Conservation (phyloP, 257 asterid genomes). For the Ligustrum vulgare region DNA sequence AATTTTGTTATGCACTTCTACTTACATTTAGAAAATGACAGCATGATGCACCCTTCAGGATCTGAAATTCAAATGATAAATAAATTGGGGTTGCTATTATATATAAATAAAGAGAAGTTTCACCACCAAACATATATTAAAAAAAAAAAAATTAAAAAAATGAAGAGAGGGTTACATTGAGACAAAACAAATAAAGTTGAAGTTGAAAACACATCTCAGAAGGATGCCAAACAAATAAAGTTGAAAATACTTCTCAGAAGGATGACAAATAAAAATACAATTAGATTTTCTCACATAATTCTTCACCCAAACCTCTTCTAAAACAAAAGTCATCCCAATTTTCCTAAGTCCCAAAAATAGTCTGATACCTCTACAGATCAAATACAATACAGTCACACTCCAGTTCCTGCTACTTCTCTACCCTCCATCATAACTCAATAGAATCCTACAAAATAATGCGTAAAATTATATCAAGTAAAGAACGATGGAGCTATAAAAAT, state of each 20-base stretch:
- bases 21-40: not conserved
- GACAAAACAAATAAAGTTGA: too few relatives aligned
- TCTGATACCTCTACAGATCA: not conserved
- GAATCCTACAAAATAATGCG: not conserved
- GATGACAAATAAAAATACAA: too few relatives aligned
- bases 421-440: not conserved
- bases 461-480: not conserved
- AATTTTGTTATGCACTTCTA: not conserved
- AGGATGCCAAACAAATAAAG: too few relatives aligned
- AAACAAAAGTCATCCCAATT: conserved; percentile 5
- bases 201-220: too few relatives aligned
- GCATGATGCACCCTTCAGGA: not conserved
- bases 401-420: too few relatives aligned
- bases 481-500: not conserved
- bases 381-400: too few relatives aligned
- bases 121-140: not conserved
- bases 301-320: not conserved
- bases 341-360: not conserved
- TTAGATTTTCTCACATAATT: too few relatives aligned
- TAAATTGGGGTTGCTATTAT: not conserved
- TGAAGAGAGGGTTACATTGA: too few relatives aligned
- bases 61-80: not conserved
- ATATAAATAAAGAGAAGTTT: not conserved
- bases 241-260: too few relatives aligned
- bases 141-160: not conserved